Evolutionary conservation across 1,284 basidiomycete genomes (phyloP).

Genomic region (Crucibulum parvulum): DNA sequence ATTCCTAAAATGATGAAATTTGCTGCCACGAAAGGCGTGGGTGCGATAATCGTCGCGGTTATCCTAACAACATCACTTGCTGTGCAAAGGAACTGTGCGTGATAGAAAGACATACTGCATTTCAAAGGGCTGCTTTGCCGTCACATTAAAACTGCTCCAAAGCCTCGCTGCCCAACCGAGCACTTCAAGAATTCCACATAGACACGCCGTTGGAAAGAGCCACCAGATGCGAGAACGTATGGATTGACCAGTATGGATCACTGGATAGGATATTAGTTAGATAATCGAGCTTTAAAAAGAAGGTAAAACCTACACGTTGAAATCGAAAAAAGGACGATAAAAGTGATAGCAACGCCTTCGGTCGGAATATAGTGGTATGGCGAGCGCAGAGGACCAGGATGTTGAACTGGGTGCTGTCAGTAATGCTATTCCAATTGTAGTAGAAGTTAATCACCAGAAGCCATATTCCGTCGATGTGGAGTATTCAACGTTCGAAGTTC

Average conservation of each 20-base stretch:
- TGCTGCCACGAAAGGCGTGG: slow-evolving; percentile 59
- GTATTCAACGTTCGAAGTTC: too few relatives aligned
- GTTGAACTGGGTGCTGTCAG: too few relatives aligned
- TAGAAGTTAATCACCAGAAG: too few relatives aligned
- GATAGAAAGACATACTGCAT: slow-evolving; percentile 19
- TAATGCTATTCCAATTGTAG: too few relatives aligned
- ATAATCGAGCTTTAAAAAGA: neutral
- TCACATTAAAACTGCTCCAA: slow-evolving; percentile 37
- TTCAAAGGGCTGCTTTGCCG: slow-evolving; percentile 12
- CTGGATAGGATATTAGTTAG: slow-evolving; percentile 16
- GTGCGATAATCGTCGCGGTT: slow-evolving; percentile 43
- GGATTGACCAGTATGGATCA: slow-evolving; percentile 52
- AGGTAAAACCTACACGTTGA: slow-evolving; percentile 27
- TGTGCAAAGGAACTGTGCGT: neutral
- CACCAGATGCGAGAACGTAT: slow-evolving; percentile 54
- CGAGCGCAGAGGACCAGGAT: neutral
- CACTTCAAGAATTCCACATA: slow-evolving; percentile 57
- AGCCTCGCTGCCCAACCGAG: slow-evolving; percentile 52
- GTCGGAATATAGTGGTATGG: slow-evolving; percentile 50
- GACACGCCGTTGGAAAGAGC: slow-evolving; percentile 55
- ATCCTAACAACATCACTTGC: slow-evolving; percentile 19
- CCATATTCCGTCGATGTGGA: too few relatives aligned
- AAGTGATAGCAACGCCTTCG: slow-evolving; percentile 37
- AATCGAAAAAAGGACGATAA: slow-evolving; percentile 43
- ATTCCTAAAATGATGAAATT: slow-evolving; percentile 59